Percentiles rank a stretch among this genome's conserved stretches.
phyloP scores from a whole-genome alignment of 768 basidiomycete species.

The Pleurotus platypus region DNA sequence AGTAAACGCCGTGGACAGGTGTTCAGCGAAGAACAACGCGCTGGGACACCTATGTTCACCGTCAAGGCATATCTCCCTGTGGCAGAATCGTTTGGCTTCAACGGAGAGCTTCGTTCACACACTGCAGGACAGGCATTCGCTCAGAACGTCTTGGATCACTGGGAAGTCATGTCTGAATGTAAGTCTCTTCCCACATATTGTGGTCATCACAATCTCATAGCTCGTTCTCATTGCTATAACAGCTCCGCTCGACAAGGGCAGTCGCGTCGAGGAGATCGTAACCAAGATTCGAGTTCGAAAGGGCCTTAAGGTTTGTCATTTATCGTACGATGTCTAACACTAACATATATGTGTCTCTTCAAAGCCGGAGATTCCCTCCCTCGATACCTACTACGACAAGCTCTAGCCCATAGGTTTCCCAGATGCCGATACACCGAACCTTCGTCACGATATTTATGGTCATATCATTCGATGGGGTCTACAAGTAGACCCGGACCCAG shows the following conservation, averaged over 20 bases:
- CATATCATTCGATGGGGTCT: no score
- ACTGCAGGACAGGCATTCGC: constrained; percentile 99
- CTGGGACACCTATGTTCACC: constrained; percentile 98
- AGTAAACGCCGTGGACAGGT: constrained; percentile 99
- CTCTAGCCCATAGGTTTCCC: constrained; percentile 37
- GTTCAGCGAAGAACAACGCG: constrained; percentile 94
- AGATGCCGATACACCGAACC: constrained; percentile 2
- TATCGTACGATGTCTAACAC: neutral
- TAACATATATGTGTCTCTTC: constrained; percentile 10
- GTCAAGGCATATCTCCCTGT: constrained; percentile 97
- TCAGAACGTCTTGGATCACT: constrained; percentile 90
- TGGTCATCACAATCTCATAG: constrained; percentile 4
- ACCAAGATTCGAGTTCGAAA: constrained; percentile 84
- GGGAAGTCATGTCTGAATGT: constrained; percentile 84
- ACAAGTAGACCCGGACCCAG: no score
- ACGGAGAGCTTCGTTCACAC: constrained; percentile 87
- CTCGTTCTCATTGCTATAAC: neutral
- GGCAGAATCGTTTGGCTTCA: constrained; percentile 95
- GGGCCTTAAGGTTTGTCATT: constrained; percentile 76
- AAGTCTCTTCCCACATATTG: constrained; percentile 24
- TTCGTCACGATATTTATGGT: no score
- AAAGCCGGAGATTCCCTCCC: constrained; percentile 82
- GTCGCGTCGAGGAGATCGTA: constrained; percentile 86
- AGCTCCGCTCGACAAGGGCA: constrained; percentile 86
- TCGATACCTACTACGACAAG: constrained; percentile 95